Evolutionary conservation across 192 early-diverging fungal genomes (phyloP), one percentile per base, ranked within the genome.

Genomic region (Gigaspora rosea): DNA sequence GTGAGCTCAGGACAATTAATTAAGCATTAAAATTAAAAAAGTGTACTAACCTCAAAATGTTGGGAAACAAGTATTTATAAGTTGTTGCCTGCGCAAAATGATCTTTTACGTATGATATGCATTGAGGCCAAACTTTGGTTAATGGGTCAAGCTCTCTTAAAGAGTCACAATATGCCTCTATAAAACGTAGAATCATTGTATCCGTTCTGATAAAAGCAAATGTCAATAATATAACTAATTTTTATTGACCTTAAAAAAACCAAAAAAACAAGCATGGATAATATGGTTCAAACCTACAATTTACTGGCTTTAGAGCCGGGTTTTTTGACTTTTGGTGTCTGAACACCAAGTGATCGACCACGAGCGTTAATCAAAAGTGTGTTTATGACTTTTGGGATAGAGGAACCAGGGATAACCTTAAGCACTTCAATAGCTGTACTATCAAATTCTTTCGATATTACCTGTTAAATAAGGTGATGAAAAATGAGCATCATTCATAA

Each of bases 1-100:
- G 7, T 41, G 41, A 41, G 41, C 2, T 41, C 41, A 41, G 2
- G 6, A 66, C 8, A 67, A 15, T 52, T 56, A 71, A 32, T 35
- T 41, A 18, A 1, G 6, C 33, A 61, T 48, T 20, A 18, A 68
- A 16, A 73, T 35, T 47, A 67, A 33, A 70, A 7, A 50, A 47
- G 20, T 79, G 1, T 22, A 51, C 64, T 33, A 52, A 87, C 87
- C 79, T 80, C 36, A 92, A 73, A n/a, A 92, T 52, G 1, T 88
- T 83, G 15, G 87, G 83, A 66, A 92, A 88, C 13, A 89, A 79
- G 69, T 90, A 89, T 78, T 90, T 92, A 73, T 85, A 84, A 0
- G 82, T 69, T 4, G 85, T 81, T 0, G 89, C 85, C 73, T 90
- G 87, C 9, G 87, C 76, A 41, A 83, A 81, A 59, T 87, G 88